These are phyloP conservation scores for Skeletonema marinoi DNA, from an alignment of 108 stramenopile species.

Conservation along the genomic window DNA sequence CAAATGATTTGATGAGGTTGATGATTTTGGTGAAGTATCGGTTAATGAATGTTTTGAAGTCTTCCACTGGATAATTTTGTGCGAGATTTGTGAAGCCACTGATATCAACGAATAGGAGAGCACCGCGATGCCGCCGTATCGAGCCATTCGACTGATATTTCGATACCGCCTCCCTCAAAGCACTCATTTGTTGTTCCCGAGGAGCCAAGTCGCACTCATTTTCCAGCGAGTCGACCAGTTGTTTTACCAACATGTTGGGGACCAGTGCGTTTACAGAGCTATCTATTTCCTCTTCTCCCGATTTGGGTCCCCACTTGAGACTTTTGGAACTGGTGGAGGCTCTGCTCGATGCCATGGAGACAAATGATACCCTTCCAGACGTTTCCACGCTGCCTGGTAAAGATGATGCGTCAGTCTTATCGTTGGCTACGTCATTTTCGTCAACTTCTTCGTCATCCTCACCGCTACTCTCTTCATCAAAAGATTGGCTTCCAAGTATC, in stretches of 20 bases:
- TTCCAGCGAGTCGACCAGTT: constrained; percentile 19
- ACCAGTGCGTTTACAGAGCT: constrained; percentile 31
- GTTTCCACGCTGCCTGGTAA: constrained; percentile 6
- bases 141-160: constrained; percentile 20
- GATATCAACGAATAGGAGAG: constrained; percentile 59
- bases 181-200: not conserved
- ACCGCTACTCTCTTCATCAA: not conserved
- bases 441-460: not conserved
- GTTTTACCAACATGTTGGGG: constrained; percentile 16
- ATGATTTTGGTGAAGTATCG: constrained; percentile 49
- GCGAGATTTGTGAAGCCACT: constrained; percentile 53
- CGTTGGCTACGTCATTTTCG: not conserved
- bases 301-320: constrained; percentile 12
- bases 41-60: constrained; percentile 44
- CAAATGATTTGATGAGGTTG: constrained; percentile 17
- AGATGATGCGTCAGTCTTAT: constrained; percentile 1
- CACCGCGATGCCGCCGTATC: constrained; percentile 27
- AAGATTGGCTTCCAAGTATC: not conserved
- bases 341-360: not conserved
- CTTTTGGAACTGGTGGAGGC: not conserved
- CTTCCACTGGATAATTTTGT: constrained; percentile 10
- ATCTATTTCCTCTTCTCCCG: not conserved
- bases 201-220: constrained; percentile 1
- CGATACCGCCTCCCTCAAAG: constrained; percentile 6
- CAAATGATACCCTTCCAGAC: not conserved